phyloP scores from a whole-genome alignment of 1,139 yeast species.

The Scheffersomyces stambukii region DNA sequence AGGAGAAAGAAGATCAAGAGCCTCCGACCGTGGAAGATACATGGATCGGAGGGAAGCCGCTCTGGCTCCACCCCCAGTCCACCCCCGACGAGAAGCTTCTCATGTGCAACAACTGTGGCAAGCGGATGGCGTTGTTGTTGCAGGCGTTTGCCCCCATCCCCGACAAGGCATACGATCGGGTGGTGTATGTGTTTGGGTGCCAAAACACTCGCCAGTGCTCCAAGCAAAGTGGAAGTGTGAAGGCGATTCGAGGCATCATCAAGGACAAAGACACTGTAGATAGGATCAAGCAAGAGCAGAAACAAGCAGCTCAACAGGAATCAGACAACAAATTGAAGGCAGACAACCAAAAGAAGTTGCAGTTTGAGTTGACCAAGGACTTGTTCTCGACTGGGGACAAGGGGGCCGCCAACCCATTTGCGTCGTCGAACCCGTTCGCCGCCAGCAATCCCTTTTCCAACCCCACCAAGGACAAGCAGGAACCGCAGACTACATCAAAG shows the following conservation, averaged over 20 bases:
- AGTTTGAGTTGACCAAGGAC: slow-evolving; percentile 43
- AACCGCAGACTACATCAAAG: slow-evolving; percentile 6
- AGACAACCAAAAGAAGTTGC: slow-evolving; percentile 37
- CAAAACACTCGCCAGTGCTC: slow-evolving; percentile 53
- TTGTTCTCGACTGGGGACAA: slow-evolving; percentile 25
- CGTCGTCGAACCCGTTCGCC: slow-evolving; percentile 24
- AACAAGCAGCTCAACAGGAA: slow-evolving; percentile 28
- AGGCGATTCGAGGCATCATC: slow-evolving; percentile 70
- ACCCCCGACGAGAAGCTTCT: slow-evolving; percentile 49
- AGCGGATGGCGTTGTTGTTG: slow-evolving; percentile 59
- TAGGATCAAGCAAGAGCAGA: slow-evolving; percentile 33
- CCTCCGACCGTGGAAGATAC: slow-evolving; percentile 65
- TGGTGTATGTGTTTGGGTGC: slow-evolving; percentile 77
- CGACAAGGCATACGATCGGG: slow-evolving; percentile 71
- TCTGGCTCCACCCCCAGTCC: slow-evolving; percentile 52
- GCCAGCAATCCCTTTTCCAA: slow-evolving; percentile 29
- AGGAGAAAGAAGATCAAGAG: slow-evolving; percentile 29
- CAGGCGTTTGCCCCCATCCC: slow-evolving; percentile 82
- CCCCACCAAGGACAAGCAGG: slow-evolving; percentile 9
- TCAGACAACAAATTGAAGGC: slow-evolving; percentile 39
- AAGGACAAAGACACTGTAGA: slow-evolving; percentile 52
- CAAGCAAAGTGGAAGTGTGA: slow-evolving; percentile 62
- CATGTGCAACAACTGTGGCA: slow-evolving; percentile 62
- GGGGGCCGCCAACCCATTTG: slow-evolving; percentile 27
- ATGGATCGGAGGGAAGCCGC: slow-evolving; percentile 74